Conservation (phyloP, 2,329 filamentous ascomycete genomes). For the Botrytis aclada region DNA sequence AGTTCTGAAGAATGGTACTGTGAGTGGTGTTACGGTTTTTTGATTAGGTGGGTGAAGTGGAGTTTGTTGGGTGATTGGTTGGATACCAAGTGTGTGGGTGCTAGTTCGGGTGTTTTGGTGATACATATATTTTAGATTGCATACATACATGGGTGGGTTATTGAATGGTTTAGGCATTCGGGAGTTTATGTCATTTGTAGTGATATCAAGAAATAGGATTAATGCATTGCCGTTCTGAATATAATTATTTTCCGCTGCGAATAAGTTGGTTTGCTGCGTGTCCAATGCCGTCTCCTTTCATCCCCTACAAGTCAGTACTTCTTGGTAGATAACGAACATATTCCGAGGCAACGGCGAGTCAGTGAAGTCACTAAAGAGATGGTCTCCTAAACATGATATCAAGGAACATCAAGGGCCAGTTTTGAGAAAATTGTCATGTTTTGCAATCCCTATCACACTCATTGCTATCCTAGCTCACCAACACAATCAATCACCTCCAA, state of each 20-base stretch:
- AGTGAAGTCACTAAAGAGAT: background rate
- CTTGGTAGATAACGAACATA: background rate
- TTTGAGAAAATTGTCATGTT: background rate
- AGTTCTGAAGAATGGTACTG: conserved; percentile 85
- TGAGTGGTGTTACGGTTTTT: conserved; percentile 88
- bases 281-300: background rate
- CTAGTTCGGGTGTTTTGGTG: background rate
- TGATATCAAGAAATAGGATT: conserved; percentile 1
- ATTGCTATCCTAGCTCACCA: background rate
- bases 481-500: background rate
- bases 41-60: conserved; percentile 39
- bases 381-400: background rate
- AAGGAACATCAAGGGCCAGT: background rate
- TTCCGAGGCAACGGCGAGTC: background rate
- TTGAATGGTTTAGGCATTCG: background rate
- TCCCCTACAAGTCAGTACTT: no score
- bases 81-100: conserved; percentile 1
- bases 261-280: background rate
- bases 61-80: conserved; percentile 15
- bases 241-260: background rate
- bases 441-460: background rate
- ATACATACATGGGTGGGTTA: background rate
- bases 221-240: background rate
- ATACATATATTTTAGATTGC: conserved; percentile 1
- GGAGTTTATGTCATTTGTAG: background rate